phyloP scores from a whole-genome alignment of 1,284 basidiomycete genomes.

The Apiotrichum sp. region DNA sequence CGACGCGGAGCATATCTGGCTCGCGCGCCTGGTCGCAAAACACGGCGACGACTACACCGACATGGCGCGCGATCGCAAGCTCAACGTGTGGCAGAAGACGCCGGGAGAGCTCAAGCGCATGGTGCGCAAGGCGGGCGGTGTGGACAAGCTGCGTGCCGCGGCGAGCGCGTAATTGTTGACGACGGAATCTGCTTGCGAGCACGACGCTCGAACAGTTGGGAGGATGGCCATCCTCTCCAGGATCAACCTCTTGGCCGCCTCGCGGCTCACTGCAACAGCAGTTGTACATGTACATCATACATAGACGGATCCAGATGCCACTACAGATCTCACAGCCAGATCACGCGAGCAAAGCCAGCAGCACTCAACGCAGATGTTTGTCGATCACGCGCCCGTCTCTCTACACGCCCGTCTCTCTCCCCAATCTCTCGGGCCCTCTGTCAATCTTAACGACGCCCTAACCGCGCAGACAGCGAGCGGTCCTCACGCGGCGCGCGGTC shows the following conservation, averaged over 20 bases:
- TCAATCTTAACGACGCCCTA: background rate
- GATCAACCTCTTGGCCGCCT: no score
- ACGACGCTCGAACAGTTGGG: no score
- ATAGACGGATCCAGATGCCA: constrained; percentile 1
- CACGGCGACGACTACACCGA: constrained; percentile 66
- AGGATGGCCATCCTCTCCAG: no score
- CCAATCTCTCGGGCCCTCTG: background rate
- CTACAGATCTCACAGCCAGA: background rate
- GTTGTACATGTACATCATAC: constrained; percentile 7
- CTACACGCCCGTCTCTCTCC: background rate
- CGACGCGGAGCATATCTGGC: constrained; percentile 61
- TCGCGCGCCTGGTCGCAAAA: constrained; percentile 61
- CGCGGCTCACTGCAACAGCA: background rate
- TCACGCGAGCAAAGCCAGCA: no score
- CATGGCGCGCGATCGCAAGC: constrained; percentile 73
- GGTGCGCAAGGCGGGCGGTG: constrained; percentile 36
- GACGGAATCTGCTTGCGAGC: no score
- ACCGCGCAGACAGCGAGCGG: background rate
- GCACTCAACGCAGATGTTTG: no score
- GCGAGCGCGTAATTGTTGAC: no score
- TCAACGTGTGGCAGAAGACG: constrained; percentile 83
- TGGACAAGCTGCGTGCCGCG: constrained; percentile 13
- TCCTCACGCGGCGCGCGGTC: background rate
- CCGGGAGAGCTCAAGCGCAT: constrained; percentile 64
- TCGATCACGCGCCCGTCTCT: no score